A percentile compares a stretch with the other conserved stretches of the same genome.
Conservation (phyloP, 2,329 filamentous ascomycete genomes). For the Lachnellula hyalina region DNA sequence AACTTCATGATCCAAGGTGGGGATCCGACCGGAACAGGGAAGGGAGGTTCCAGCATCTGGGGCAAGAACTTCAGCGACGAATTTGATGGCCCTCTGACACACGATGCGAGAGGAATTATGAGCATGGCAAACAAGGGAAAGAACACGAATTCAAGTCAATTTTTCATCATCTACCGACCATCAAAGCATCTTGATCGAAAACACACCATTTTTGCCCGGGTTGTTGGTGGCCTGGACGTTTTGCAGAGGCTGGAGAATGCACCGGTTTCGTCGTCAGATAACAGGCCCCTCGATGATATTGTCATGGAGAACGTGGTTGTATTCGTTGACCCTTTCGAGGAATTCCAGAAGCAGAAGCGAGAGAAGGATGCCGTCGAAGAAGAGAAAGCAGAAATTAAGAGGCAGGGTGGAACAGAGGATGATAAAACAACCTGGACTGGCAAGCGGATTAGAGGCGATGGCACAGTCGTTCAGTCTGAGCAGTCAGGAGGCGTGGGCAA, state of each 20-base stretch:
- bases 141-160: constrained; percentile 93
- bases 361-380: constrained; percentile 55
- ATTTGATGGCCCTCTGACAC: constrained; percentile 82
- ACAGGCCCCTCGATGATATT: constrained; percentile 72
- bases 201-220: constrained; percentile 90
- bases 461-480: constrained; percentile 45
- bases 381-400: constrained; percentile 55
- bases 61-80: constrained; percentile 92
- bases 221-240: constrained; percentile 70
- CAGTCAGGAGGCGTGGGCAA: constrained; percentile 60
- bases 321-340: constrained; percentile 91
- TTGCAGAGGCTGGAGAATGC: constrained; percentile 72
- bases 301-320: constrained; percentile 77
- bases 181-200: constrained; percentile 86
- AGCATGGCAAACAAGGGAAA: constrained; percentile 99
- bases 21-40: constrained; percentile 86
- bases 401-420: constrained; percentile 71
- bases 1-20: constrained; percentile 98
- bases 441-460: constrained; percentile 72
- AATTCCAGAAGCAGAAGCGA: constrained; percentile 73
- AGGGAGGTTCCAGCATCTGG: constrained; percentile 89
- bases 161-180: constrained; percentile 85
- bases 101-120: constrained; percentile 72
- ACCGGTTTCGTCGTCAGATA: constrained; percentile 62
- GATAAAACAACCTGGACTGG: constrained; percentile 94